Evolutionary conservation across 345 rosid genomes (phyloP), one percentile per base, ranked within the genome.

Genomic region (Melaleuca quinquenervia): DNA sequence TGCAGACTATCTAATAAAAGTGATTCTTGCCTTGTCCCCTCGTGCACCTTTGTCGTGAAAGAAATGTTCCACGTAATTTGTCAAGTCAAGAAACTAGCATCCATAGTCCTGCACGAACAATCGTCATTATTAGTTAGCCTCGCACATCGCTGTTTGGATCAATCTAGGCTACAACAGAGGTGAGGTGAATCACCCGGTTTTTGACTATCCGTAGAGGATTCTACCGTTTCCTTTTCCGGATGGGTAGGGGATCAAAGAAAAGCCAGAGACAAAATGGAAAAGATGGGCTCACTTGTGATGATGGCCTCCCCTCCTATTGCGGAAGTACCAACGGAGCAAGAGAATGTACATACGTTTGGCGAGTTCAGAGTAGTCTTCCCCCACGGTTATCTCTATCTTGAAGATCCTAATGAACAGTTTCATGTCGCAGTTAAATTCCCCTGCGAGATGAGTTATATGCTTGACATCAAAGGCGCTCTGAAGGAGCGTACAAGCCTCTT

Each of bases 341-440:
- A 13, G 9, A n/a, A 58, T 0, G 36, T 6, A 58, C 1, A 58
- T n/a, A n/a, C 2, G 32, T 58, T n/a, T 8, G 1, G 1, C 0
- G 16, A n/a, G 5, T 0, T 12, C 15, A 12, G 3, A 11, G 15
- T 5, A n/a, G 27, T 58, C 8, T 58, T 58, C 1, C 18, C 12
- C 5, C 15, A 11, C 15, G 12, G 70, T 32, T n/a, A 58, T 58
- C n/a, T 12, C 18, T 58, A n/a, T 58, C 12, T n/a, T 2, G 16
- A 58, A 0, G 16, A 58, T 1, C 32, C 7, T 8, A 58, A 0
- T 0, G 7, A 58, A n/a, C 70, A 32, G 12, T 58, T 58, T 58
- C 70, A 11, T 6, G 3, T 0, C 64, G 32, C 32, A 6, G 70
- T 8, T 16, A 8, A n/a, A 58, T 26, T 58, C 0, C 70, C 32